Percentiles rank a stretch among this genome's conserved stretches.
phyloP scores from a whole-genome alignment of 2,329 filamentous ascomycete species.

The Ascochyta koolunga region DNA sequence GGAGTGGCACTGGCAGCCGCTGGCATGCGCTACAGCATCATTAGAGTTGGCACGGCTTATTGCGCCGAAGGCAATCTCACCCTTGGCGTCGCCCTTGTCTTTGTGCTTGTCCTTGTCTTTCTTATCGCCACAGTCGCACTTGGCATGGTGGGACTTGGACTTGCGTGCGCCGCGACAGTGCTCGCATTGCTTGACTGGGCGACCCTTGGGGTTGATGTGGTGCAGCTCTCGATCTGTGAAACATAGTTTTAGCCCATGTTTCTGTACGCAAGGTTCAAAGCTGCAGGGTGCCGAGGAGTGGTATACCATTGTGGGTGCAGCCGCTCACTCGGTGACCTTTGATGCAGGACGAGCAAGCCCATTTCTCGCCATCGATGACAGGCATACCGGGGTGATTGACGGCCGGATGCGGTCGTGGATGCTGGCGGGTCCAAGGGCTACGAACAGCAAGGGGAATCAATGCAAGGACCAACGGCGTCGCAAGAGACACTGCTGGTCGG shows the following conservation, averaged over 20 bases:
- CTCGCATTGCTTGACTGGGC: constrained; percentile 95
- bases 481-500: constrained; percentile 19
- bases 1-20: constrained; percentile 61
- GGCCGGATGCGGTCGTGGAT: constrained; percentile 46
- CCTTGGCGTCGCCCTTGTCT: constrained; percentile 52
- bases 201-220: constrained; percentile 97
- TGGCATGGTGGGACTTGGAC: constrained; percentile 90
- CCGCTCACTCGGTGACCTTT: constrained; percentile 98
- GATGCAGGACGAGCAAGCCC: constrained; percentile 96
- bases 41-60: constrained; percentile 38
- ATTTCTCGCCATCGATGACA: constrained; percentile 84
- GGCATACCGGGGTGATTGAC: constrained; percentile 43
- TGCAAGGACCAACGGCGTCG: constrained; percentile 23
- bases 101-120: constrained; percentile 64
- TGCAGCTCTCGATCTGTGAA: constrained; percentile 81
- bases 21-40: constrained; percentile 44
- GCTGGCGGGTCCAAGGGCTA: constrained; percentile 23
- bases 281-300: constrained; percentile 10
- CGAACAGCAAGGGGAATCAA: constrained; percentile 18
- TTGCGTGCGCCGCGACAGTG: constrained; percentile 97
- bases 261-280: constrained; percentile 1
- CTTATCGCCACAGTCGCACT: constrained; percentile 97
- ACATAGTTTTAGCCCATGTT: constrained; percentile 23
- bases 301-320: constrained; percentile 88
- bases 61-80: constrained; percentile 45